A percentile compares a stretch with the other conserved stretches of the same genome.
Evolutionary conservation across 768 basidiomycete genomes (phyloP).

Genomic region (Boletus rubescentipes): DNA sequence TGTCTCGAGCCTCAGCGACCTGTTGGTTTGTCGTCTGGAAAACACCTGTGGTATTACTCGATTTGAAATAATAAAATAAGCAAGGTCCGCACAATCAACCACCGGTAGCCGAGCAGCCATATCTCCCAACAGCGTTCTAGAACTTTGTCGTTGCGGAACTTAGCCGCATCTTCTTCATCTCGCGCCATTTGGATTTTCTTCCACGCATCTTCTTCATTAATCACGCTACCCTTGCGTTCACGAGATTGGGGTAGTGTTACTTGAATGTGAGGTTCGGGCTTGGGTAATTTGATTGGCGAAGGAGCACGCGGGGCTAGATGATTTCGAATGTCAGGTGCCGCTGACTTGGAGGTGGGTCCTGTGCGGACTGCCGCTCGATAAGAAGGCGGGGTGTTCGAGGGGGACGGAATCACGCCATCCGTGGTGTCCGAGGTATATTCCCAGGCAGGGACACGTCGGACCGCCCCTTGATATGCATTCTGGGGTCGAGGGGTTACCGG

Average conservation of each 20-base stretch:
- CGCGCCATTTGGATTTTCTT: conserved; percentile 69
- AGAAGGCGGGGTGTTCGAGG: conserved; percentile 48
- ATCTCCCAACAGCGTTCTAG: conserved; percentile 71
- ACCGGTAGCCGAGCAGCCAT: conserved; percentile 69
- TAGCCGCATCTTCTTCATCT: conserved; percentile 70
- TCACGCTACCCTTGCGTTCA: conserved; percentile 47
- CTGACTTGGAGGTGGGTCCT: conserved; percentile 15
- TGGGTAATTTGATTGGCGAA: conserved; percentile 34
- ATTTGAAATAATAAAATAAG: conserved; percentile 13
- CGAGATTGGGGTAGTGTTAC: conserved; percentile 24
- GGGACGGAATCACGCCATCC: conserved; percentile 30
- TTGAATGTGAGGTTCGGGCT: conserved; percentile 19
- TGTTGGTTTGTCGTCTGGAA: conserved; percentile 69
- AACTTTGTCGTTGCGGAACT: conserved; percentile 60
- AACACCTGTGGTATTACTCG: conserved; percentile 8
- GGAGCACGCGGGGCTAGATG: conserved; percentile 16
- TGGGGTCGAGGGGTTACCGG: conserved; percentile 31
- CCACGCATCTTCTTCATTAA: conserved; percentile 77
- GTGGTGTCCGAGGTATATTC: conserved; percentile 40
- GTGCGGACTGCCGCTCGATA: conserved; percentile 45
- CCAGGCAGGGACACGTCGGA: conserved; percentile 28
- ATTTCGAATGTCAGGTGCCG: conserved; percentile 13
- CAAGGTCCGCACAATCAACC: conserved; percentile 63
- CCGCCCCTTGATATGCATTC: conserved; percentile 7
- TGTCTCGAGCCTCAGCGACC: conserved; percentile 66